Percentiles rank a stretch among this genome's conserved stretches.
phyloP scores from a whole-genome alignment of 176 grass and related monocot species.

The Oryza meyeriana region DNA sequence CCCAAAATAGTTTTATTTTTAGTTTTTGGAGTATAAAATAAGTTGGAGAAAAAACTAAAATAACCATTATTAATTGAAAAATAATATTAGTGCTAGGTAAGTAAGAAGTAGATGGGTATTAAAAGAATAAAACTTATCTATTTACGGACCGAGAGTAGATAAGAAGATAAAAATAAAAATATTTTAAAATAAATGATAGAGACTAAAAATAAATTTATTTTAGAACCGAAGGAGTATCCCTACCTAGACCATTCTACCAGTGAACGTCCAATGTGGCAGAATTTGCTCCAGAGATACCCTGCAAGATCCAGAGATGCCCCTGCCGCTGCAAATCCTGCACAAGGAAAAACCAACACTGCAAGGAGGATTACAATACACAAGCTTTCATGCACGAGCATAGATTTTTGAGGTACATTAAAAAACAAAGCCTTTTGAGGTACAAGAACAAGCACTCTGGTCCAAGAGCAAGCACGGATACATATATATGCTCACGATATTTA shows the following conservation, averaged over 20 bases:
- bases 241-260: not conserved
- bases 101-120: no score
- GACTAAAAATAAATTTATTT: no score
- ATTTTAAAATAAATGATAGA: no score
- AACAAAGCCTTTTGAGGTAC: not conserved
- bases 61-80: no score
- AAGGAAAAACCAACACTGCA: not conserved
- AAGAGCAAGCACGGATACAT: not conserved
- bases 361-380: not conserved
- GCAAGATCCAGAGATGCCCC: not conserved
- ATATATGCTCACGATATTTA: not conserved
- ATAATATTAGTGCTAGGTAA: no score
- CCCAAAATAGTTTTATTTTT: no score
- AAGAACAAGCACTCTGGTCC: conserved; percentile 26
- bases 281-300: conserved; percentile 10
- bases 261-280: not conserved
- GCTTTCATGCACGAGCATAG: not conserved
- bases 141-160: no score
- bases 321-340: not conserved
- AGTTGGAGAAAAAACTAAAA: no score
- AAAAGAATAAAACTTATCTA: no score
- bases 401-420: not conserved
- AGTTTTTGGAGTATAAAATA: no score
- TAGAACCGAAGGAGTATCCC: no score
- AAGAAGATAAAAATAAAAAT: no score